phyloP scores from a whole-genome alignment of 164 flowering plant genomes.

The Warburgia ugandensis region DNA sequence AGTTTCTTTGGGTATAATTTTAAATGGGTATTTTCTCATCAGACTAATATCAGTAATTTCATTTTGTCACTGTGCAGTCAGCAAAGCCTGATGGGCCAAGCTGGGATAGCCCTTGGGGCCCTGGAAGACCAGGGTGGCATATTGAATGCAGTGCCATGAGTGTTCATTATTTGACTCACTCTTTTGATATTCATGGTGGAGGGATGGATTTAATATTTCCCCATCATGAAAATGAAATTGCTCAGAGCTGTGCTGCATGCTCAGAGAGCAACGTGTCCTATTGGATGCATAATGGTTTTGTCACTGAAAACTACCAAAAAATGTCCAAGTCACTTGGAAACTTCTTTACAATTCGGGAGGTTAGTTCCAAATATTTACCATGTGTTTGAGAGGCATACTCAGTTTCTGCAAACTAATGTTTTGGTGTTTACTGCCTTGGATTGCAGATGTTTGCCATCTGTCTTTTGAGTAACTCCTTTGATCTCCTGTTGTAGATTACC shows the following conservation, averaged over 20 bases:
- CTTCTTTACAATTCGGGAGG: constrained; percentile 87
- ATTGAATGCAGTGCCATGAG: constrained; percentile 99
- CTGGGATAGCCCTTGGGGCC: constrained; percentile 98
- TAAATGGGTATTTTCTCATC: too few relatives aligned
- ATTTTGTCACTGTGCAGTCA: too few relatives aligned
- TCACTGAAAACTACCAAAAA: constrained; percentile 72
- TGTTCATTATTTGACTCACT: constrained; percentile 54
- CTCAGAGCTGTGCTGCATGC: constrained; percentile 92
- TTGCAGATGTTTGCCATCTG: not conserved
- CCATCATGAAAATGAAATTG: constrained; percentile 96
- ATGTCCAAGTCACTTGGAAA: constrained; percentile 93
- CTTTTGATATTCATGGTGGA: constrained; percentile 95
- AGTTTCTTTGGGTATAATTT: too few relatives aligned
- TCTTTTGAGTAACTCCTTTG: not conserved
- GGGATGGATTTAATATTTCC: constrained; percentile 92
- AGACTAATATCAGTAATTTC: too few relatives aligned
- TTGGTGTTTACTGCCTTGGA: not conserved
- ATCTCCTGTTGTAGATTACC: constrained; percentile 48
- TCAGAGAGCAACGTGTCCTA: constrained; percentile 52
- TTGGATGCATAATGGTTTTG: constrained; percentile 97
- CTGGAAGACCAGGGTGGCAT: constrained; percentile 98
- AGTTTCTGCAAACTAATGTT: too few relatives aligned
- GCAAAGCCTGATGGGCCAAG: constrained; percentile 86
- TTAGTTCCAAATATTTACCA: constrained; percentile 2
- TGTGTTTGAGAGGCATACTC: not conserved